Conservation (phyloP, 176 grass and related monocot genomes). For the Poa annua region DNA sequence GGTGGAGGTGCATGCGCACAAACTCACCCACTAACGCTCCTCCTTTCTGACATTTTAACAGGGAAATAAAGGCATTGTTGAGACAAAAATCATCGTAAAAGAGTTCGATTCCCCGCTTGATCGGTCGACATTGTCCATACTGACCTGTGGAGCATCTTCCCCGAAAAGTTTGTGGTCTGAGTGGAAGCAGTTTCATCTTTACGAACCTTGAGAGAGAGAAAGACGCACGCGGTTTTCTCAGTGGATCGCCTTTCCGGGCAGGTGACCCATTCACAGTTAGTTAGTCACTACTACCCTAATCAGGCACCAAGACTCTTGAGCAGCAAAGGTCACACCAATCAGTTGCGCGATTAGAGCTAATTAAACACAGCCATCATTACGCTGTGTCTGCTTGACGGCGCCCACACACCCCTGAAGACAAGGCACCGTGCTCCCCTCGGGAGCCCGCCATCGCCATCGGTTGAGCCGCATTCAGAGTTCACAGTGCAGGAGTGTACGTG, state of each 20-base stretch:
- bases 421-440: too few species aligned
- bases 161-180: conserved; percentile 26
- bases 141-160: conserved; percentile 42
- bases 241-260: not conserved
- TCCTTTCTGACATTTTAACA: not conserved
- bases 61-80: not conserved
- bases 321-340: too few species aligned
- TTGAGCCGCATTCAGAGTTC: not conserved
- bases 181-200: conserved; percentile 37
- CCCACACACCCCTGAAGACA: too few species aligned
- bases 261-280: not conserved
- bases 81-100: not conserved
- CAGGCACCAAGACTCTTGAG: too few species aligned
- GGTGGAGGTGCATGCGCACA: not conserved
- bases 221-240: not conserved
- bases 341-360: too few species aligned
- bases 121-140: conserved; percentile 38
- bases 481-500: not conserved
- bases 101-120: too few species aligned
- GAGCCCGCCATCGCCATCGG: too few species aligned
- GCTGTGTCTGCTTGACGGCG: too few species aligned
- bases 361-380: too few species aligned
- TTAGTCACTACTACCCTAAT: too few species aligned
- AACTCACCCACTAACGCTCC: not conserved
- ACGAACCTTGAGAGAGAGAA: not conserved